Evolutionary conservation across 352 stramenopile genomes (phyloP), one percentile per base, ranked within the genome.

Genomic region (Phytophthora meadii): DNA sequence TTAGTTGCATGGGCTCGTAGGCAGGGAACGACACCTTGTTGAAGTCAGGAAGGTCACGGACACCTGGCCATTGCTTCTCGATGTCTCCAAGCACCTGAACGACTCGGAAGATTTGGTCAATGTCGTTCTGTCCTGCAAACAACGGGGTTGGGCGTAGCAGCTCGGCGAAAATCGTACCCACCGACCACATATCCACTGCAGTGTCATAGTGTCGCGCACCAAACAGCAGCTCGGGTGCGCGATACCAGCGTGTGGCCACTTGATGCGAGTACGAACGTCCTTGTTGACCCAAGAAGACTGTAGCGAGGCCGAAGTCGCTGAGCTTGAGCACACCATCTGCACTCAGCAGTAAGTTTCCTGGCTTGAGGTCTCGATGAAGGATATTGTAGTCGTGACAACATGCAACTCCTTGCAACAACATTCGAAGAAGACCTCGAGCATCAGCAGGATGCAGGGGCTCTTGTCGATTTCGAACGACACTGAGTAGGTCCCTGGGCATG

Each of bases 211-310:
- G 50, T 1, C 75, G 75, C 6, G 74, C 61, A n/a, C 87, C 85
- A 28, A 95, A 89, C 42, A 96, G 82, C 56, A 94, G 59, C 60
- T 96, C 88, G 0, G 88, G 88, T 4, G 88, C 84, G 24, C 88
- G 81, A 65, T 94, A 95, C 87, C 84, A 96, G 12, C 87, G 73
- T n/a, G 87, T 93, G 17, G 82, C 82, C 28, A 92, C 84, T 65
- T 93, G 82, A 45, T 93, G 84, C 40, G 81, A 90, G 42, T 90
- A 90, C 17, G 70, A 72, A 5, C 50, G 70, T 22, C 61, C 76
- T 19, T 54, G 25, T 25, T 63, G 36, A 0, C 70, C 73, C 1
- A 82, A 52, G 52, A 87, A 90, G 15, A 92, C 83, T 0, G 81
- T 90, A 15, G 84, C 81, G 24, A 93, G 80, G n/a, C 87, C 84